Base-by-base conservation (phyloP, 495 filamentous ascomycete species). In the Chaetomium tenue region DNA sequence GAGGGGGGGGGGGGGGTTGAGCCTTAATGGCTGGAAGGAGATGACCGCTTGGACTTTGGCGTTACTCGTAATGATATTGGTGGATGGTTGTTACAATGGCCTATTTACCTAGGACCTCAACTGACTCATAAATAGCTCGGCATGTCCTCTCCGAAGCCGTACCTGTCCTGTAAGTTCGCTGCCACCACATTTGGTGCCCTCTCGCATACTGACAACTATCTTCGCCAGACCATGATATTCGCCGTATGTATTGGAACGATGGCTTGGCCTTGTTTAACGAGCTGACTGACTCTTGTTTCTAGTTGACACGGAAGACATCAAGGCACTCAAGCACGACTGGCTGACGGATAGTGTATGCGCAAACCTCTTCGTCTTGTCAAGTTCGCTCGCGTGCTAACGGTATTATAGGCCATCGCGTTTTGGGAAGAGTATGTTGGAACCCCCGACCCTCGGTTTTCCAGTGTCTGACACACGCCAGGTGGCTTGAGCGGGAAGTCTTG, bases 321-420 rank as follows among this genome's bases (percentile, higher is more conserved):
- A 89, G 74, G 87, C 87, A 33, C 82, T 98, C 53, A 93, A 90
- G 78, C 81, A 90, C 73, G 95, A 97, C 79, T 98, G 94, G 94
- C 81, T 98, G 55, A 98, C 93, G n/a, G 94, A 98, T 75, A 97
- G 96, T 79, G 92, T 96, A 84, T 62, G 88, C 76, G 63, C 16
- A 18, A 25, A 52, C 63, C 40, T 39, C 30, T 30, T 16, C 16
- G 8, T 12, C 25, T 53, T 47, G 61, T 42, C 50, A 33, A 63
- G n/a, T 48, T 60, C 73, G 30, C 55, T 61, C 33, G 46, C 33
- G 55, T n/a, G 57, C 66, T 68, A 40, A 68, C 63, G n/a, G 50
- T 15, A 26, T 60, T 28, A 0, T 58, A 91, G 89, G 88, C 84
- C 66, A 98, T 98, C 55, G 89, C 92, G 58, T 98, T 98, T 74